A percentile compares a stretch with the other conserved stretches of the same genome.
These are phyloP conservation scores for Grammothele lineata DNA, from an alignment of 768 basidiomycete species.

Conservation along the genomic window DNA sequence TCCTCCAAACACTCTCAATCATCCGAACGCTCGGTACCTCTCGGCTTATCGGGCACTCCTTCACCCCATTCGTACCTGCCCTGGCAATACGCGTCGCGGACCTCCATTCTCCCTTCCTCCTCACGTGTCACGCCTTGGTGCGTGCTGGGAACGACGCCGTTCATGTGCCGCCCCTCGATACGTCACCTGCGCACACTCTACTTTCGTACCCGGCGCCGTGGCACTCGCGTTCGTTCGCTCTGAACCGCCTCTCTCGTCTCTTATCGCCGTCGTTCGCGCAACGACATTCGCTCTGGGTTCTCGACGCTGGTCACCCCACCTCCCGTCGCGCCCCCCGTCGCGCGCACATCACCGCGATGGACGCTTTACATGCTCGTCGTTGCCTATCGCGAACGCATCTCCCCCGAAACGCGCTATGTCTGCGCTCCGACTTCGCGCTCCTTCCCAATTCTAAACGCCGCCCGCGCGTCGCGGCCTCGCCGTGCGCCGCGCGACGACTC, in stretches of 20 bases:
- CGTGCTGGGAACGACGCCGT: conserved; percentile 13
- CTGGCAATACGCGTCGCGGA: neutral
- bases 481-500: conserved; percentile 8
- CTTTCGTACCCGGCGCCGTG: no score
- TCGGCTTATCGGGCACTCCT: conserved; percentile 3
- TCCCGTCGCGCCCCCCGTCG: conserved; percentile 6
- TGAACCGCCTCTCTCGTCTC: no score
- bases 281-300: conserved; percentile 5
- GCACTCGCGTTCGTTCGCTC: no score
- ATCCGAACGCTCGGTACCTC: neutral
- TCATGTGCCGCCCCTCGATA: conserved; percentile 11
- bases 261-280: conserved; percentile 12
- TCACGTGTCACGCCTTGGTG: conserved; percentile 8
- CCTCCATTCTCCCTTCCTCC: neutral
- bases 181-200: conserved; percentile 13
- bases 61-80: neutral
- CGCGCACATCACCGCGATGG: conserved; percentile 13
- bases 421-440: neutral
- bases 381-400: conserved; percentile 16
- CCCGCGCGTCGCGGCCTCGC: conserved; percentile 4
- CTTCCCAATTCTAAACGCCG: neutral
- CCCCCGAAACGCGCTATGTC: neutral
- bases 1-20: conserved; percentile 7
- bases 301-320: conserved; percentile 7
- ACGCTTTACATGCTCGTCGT: conserved; percentile 15